These are phyloP conservation scores for Jasminum sambac DNA, from an alignment of 257 asterid species.

Conservation along the genomic window DNA sequence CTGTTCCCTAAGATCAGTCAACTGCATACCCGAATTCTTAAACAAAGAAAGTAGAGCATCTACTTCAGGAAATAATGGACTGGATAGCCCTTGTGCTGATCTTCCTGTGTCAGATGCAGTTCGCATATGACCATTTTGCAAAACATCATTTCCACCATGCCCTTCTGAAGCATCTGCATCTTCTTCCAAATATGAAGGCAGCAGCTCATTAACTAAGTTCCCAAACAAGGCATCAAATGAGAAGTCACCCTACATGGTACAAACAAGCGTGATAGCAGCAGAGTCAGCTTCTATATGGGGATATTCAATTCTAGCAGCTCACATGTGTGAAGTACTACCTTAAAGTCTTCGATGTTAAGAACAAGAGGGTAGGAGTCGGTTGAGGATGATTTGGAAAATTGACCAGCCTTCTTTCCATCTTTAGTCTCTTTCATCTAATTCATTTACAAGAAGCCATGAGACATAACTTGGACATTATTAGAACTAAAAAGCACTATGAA, in stretches of 20 bases:
- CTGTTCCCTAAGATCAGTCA: conserved; percentile 87
- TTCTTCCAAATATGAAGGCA: conserved; percentile 85
- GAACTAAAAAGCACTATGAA: conserved; percentile 13
- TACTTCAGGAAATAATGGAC: conserved; percentile 90
- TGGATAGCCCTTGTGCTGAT: conserved; percentile 48
- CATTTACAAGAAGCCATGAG: conserved; percentile 25
- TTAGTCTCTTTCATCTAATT: conserved; percentile 77
- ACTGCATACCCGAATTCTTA: conserved; percentile 77
- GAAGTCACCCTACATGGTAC: conserved; percentile 73
- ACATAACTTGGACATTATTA: conserved; percentile 16
- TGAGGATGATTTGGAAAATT: conserved; percentile 55
- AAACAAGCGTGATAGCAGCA: conserved; percentile 15
- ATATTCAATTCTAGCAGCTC: neutral
- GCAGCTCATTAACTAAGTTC: conserved; percentile 78
- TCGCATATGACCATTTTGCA: conserved; percentile 76
- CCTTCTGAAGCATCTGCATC: conserved; percentile 67
- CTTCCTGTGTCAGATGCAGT: conserved; percentile 62
- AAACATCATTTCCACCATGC: conserved; percentile 58
- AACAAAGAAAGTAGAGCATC: conserved; percentile 82
- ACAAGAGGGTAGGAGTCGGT: conserved; percentile 65
- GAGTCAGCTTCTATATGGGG: conserved; percentile 25
- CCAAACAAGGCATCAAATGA: conserved; percentile 95
- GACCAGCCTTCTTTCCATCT: conserved; percentile 53
- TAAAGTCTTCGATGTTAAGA: conserved; percentile 85
- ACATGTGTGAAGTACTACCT: conserved; percentile 51